Base-by-base conservation (phyloP, 345 rosid species). In the Euclidium syriacum region DNA sequence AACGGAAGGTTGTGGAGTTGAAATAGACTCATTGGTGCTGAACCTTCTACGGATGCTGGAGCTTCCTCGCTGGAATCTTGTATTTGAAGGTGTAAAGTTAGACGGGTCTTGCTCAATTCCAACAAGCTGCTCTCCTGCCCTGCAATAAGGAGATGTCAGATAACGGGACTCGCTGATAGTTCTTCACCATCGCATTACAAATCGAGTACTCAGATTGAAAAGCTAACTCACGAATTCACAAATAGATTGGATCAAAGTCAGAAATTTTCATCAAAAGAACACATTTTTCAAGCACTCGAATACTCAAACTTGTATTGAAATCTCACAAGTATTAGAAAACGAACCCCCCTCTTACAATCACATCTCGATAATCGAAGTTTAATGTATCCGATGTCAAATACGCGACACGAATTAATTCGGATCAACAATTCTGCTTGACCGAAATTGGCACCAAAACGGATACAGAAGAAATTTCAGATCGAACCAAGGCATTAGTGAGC, bases 21-120 rank as follows among this genome's bases (percentile, higher is more conserved):
- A 81, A 36, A 75, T 73, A 54, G 85, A 63, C 53, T 94, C 97
- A 61, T 70, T 84, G 46, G 97, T 87, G 48, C 92, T 79, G 61
- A 84, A 94, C 52, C 96, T 79, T 71, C 97, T 60, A 5, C 92
- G 77, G 33, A 90, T 90, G 72, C 99, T 94, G 3, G 97, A 90
- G 81, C 95, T 94, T 75, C 97, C 99, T 49, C 96, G 84, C 74
- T 94, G 97, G 75, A 94, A 94, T 61, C 99, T 74, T 8, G 97
- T 94, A 76, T 94, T 94, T 3, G 97, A 71, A 51, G 99, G 95
- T 10, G 97, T 90, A 65, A 76, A 90, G 72, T 87, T 87, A 15
- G 89, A 81, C 0, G 90, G 92, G 77, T 94, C 99, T 55, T 81
- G 91, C 77, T 90, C 96, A 7, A 94, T 87, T 65, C 90, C 96